phyloP scores from a whole-genome alignment of 768 basidiomycete genomes.

The Suillus lakei region DNA sequence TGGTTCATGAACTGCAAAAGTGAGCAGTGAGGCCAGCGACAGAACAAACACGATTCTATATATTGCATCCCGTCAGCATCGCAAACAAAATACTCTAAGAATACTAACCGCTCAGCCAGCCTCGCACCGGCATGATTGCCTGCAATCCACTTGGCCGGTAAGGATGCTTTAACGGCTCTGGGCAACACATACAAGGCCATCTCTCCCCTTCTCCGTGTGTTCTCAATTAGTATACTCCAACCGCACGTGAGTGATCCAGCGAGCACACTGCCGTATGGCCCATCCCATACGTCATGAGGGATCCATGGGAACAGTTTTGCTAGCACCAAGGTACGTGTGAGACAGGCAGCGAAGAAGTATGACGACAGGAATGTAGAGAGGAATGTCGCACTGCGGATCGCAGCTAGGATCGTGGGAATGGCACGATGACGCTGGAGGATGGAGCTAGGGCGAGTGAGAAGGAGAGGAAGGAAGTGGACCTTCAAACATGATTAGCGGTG shows the following conservation, averaged over 20 bases:
- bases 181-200: conserved; percentile 83
- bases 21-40: conserved; percentile 69
- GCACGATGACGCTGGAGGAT: conserved; percentile 51
- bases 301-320: conserved; percentile 68
- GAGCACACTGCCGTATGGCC: conserved; percentile 70
- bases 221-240: conserved; percentile 79
- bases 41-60: conserved; percentile 65
- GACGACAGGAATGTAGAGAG: conserved; percentile 73
- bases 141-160: conserved; percentile 60
- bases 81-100: neutral
- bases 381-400: conserved; percentile 71
- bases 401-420: conserved; percentile 48
- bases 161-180: conserved; percentile 62
- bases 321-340: conserved; percentile 66
- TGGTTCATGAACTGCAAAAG: conserved; percentile 63
- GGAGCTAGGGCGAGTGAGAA: conserved; percentile 60
- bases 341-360: conserved; percentile 73
- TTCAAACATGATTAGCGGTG: conserved; percentile 30
- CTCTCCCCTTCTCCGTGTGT: conserved; percentile 71
- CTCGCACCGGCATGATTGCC: conserved; percentile 45
- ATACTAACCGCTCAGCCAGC: conserved; percentile 58
- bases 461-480: conserved; percentile 72
- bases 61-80: conserved; percentile 19
- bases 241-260: conserved; percentile 74
- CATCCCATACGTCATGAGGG: conserved; percentile 82